phyloP scores from a whole-genome alignment of 2,329 filamentous ascomycete genomes.

The Alternaria arbusti region DNA sequence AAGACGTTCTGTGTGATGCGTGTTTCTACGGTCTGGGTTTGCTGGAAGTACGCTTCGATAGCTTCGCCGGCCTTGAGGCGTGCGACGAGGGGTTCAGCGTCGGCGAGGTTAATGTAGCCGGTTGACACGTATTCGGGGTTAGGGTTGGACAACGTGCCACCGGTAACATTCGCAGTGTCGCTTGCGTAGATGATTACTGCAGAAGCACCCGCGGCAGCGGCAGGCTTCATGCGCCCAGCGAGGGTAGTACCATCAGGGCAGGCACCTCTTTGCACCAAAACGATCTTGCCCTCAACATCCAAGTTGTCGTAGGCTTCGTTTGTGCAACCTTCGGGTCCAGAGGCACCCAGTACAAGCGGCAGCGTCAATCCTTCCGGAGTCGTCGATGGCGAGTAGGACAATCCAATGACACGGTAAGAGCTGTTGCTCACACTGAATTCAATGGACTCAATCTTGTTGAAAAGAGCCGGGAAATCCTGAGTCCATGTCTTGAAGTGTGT shows the following conservation, averaged over 20 bases:
- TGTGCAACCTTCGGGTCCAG: slow-evolving; percentile 50
- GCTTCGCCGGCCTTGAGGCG: slow-evolving; percentile 51
- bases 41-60: slow-evolving; percentile 51
- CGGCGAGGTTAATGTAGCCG: slow-evolving; percentile 53
- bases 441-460: slow-evolving; percentile 51
- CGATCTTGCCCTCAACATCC: slow-evolving; percentile 52
- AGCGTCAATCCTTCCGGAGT: slow-evolving; percentile 53
- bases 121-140: slow-evolving; percentile 47
- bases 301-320: slow-evolving; percentile 46
- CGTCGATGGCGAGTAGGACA: slow-evolving; percentile 59
- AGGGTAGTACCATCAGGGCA: slow-evolving; percentile 53
- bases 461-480: slow-evolving; percentile 58
- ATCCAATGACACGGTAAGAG: slow-evolving; percentile 49
- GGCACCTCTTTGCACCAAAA: slow-evolving; percentile 50
- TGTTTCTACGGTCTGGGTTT: slow-evolving; percentile 56
- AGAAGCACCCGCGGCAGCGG: slow-evolving; percentile 49
- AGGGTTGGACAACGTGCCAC: slow-evolving; percentile 49
- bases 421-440: slow-evolving; percentile 48
- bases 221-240: slow-evolving; percentile 50
- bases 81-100: slow-evolving; percentile 51
- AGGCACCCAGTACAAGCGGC: slow-evolving; percentile 50
- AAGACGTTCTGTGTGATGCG: slow-evolving; percentile 56
- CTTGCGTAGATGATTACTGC: slow-evolving; percentile 54
- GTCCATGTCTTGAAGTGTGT: slow-evolving; percentile 51
- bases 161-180: slow-evolving; percentile 46